These are phyloP conservation scores for Leccinum pachyderme DNA, from an alignment of 1,284 basidiomycete genomes.

Conservation along the genomic window DNA sequence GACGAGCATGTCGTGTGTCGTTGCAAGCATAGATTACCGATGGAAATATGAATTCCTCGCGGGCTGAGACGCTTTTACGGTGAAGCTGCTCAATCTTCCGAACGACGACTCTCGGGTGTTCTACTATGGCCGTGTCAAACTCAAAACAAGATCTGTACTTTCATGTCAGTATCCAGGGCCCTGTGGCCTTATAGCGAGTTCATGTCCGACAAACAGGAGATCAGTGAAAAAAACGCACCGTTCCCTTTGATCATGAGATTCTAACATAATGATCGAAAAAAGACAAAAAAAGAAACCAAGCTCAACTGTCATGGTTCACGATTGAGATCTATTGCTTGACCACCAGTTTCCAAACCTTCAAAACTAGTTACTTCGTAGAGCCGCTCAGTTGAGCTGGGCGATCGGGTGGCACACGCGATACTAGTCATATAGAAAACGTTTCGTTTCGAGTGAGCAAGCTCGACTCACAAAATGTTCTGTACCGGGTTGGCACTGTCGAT, in stretches of 20 bases:
- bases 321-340: background rate
- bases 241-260: background rate
- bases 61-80: background rate
- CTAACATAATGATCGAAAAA: background rate
- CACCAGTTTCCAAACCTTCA: background rate
- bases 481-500: background rate
- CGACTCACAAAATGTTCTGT: too few relatives aligned
- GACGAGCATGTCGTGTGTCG: background rate
- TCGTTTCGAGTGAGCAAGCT: background rate
- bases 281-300: background rate
- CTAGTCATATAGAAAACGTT: background rate
- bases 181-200: background rate
- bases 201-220: background rate
- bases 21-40: background rate
- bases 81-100: background rate
- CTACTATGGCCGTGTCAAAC: background rate
- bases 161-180: background rate
- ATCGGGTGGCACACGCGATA: background rate
- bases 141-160: background rate
- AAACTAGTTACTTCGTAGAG: background rate
- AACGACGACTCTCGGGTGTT: background rate
- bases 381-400: background rate
- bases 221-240: background rate
- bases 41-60: background rate
- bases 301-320: background rate